phyloP scores from a whole-genome alignment of 306 rosid genomes.

The Pterocarpus santalinus region DNA sequence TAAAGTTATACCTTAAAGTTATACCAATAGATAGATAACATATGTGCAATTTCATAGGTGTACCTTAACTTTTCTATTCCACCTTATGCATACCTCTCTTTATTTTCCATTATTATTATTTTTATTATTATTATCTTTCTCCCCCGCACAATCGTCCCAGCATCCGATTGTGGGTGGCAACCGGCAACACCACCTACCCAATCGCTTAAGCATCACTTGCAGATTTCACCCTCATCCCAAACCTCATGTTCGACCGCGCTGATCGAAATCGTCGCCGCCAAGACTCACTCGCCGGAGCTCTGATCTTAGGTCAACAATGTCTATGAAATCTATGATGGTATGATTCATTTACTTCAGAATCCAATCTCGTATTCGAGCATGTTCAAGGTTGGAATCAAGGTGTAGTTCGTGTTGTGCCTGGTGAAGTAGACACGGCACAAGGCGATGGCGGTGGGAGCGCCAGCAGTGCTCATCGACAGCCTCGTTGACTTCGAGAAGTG shows the following conservation, averaged over 20 bases:
- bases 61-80: no score
- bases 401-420: conserved; percentile 75
- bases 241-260: conserved; percentile 86
- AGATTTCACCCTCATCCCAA: conserved; percentile 86
- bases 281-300: conserved; percentile 73
- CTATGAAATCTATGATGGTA: conserved; percentile 79
- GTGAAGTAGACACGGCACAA: conserved; percentile 80
- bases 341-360: conserved; percentile 61
- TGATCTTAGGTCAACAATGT: conserved; percentile 64
- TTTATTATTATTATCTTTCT: no score
- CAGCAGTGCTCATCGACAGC: conserved; percentile 68
- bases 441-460: conserved; percentile 78
- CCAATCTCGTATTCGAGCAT: conserved; percentile 72
- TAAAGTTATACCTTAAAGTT: no score
- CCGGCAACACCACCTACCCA: conserved; percentile 92
- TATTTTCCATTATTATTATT: no score
- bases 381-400: conserved; percentile 77
- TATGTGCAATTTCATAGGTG: no score
- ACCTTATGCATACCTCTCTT: no score
- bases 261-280: conserved; percentile 71
- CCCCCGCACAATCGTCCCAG: conserved; percentile 71
- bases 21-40: no score
- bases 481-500: conserved; percentile 83
- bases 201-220: conserved; percentile 71
- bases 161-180: conserved; percentile 87